Evolutionary conservation across 2,329 filamentous ascomycete species (phyloP), one percentile per base, ranked within the genome.

Genomic region (Fusarium guadeloupense): DNA sequence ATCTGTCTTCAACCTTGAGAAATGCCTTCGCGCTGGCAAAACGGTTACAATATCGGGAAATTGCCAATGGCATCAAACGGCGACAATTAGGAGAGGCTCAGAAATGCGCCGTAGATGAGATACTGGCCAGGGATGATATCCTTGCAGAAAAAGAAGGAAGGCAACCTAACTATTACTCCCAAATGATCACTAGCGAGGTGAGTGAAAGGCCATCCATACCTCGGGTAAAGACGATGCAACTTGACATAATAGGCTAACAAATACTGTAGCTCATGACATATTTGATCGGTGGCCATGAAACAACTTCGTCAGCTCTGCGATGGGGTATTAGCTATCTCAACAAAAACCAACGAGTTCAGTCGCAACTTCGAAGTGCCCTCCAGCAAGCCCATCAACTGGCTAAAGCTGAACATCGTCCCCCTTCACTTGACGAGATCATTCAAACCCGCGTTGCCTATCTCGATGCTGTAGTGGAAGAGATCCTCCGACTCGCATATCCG

Each of bases 251-350:
- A 10, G 8, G 0, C 21, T 54, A 4, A 55, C 7, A 1, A 2
- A 2, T 9, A 16, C 4, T 17, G 0, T 8, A 62, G 59, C 23
- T 64, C 2, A 63, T 63, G 54, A 26, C 48, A 2, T 63, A 63
- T 6, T 10, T 63, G 0, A 50, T 63, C 2, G 59, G 54, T 3
- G 59, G 59, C 3, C 59, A 64, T 13, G 59, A 63, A 45, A 64
- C 59, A 5, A 63, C 59, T 0, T 63, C 59, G 0, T 60, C 59
- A 0, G 54, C 59, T 1, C 33, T 64, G 0, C 35, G 59, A 13
- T 63, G 59, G 59, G 59, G 54, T 3, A 4, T 64, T 2, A 60
- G 48, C 9, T 64, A 51, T 30, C 49, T 63, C 6, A 60, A n/a
- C 12, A 28, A 26, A 9, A 28, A 63, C 9, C 59, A 63, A 19